These are phyloP conservation scores for Pythium vanterpoolii DNA, from an alignment of 352 stramenopile species.

Conservation along the genomic window DNA sequence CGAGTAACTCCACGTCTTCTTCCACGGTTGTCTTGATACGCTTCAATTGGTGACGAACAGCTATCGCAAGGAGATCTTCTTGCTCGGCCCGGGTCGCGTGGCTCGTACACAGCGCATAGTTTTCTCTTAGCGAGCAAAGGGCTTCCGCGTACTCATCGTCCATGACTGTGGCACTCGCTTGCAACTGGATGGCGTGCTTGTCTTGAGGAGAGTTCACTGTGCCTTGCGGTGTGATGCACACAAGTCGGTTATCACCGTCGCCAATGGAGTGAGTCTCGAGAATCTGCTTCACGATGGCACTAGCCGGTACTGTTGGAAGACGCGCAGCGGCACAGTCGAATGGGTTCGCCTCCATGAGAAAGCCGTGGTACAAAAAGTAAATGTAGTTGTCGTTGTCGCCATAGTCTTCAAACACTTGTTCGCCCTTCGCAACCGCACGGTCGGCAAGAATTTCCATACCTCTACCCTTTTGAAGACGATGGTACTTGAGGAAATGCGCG, in stretches of 20 bases:
- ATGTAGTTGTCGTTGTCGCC: constrained; percentile 92
- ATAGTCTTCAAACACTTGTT: constrained; percentile 94
- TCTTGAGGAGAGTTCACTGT: constrained; percentile 1
- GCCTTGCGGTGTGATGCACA: constrained; percentile 19
- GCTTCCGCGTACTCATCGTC: constrained; percentile 15
- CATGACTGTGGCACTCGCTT: constrained; percentile 6
- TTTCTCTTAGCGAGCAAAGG: constrained; percentile 20
- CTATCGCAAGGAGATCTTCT: constrained; percentile 1
- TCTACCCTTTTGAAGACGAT: constrained; percentile 31
- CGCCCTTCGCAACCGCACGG: constrained; percentile 25
- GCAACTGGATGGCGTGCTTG: constrained; percentile 3
- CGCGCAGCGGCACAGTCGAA: constrained; percentile 83
- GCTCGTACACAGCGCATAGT: constrained; percentile 36
- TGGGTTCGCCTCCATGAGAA: constrained; percentile 83
- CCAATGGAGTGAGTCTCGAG: not conserved
- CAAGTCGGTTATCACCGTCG: not conserved
- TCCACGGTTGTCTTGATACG: constrained; percentile 39
- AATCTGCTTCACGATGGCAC: not conserved
- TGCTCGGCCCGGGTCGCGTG: constrained; percentile 3
- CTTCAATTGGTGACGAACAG: constrained; percentile 11
- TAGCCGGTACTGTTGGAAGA: constrained; percentile 20
- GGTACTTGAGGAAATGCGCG: constrained; percentile 57
- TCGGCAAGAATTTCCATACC: constrained; percentile 70
- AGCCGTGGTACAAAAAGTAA: constrained; percentile 89
- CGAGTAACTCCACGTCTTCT: constrained; percentile 27